phyloP scores from a whole-genome alignment of 768 basidiomycete genomes.

The Lactarius sp. region DNA sequence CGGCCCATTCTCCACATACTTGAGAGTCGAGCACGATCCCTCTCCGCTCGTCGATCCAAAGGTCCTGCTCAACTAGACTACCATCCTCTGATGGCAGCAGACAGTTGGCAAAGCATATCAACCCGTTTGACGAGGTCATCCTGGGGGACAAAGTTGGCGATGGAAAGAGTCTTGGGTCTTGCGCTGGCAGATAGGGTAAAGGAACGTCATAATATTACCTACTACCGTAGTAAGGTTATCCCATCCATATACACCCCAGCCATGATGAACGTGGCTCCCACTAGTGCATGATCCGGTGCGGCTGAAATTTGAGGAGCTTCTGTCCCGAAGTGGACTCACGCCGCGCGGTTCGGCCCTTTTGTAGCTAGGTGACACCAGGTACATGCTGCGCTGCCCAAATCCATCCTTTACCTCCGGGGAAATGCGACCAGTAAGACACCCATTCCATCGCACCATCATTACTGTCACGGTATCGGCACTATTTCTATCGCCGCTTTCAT shows the following conservation, averaged over 20 bases:
- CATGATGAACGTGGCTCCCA: not conserved
- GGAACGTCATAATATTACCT: conserved; percentile 3
- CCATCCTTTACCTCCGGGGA: too few species aligned
- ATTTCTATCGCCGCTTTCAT: too few species aligned
- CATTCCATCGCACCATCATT: too few species aligned
- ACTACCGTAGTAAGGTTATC: too few species aligned
- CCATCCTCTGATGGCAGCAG: conserved; percentile 77
- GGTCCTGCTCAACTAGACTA: conserved; percentile 61
- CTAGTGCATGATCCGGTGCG: not conserved
- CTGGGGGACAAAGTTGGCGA: not conserved
- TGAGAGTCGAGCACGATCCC: conserved; percentile 76
- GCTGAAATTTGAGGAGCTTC: too few species aligned
- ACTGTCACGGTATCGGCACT: too few species aligned
- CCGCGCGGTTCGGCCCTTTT: too few species aligned
- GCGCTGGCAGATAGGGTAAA: not conserved
- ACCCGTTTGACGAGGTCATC: conserved; percentile 49
- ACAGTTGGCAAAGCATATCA: conserved; percentile 87
- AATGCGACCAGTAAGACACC: too few species aligned
- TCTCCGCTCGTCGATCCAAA: conserved; percentile 74
- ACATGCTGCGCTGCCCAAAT: too few species aligned
- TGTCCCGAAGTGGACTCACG: too few species aligned
- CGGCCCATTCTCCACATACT: conserved; percentile 33
- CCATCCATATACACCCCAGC: not conserved
- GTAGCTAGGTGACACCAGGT: too few species aligned
- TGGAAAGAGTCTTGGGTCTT: not conserved